Percentiles rank a stretch among this genome's conserved stretches.
Conservation (phyloP, 78 protist species). For the Chrysochromulina parva region DNA sequence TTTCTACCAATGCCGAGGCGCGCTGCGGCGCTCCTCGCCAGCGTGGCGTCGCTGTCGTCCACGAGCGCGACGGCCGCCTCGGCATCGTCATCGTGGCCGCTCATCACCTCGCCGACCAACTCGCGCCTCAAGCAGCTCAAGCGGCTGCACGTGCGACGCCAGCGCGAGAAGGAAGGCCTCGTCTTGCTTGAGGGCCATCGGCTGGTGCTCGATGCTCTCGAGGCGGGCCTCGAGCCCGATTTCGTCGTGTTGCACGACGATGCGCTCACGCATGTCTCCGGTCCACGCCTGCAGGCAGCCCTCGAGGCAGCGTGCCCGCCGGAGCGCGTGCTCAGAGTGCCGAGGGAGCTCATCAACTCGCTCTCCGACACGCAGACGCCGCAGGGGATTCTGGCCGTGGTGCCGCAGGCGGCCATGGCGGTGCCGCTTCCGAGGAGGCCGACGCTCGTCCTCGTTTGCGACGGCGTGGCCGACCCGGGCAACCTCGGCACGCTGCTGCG, state of each 20-base stretch:
- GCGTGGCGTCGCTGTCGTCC: no score
- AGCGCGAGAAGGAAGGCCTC: background rate
- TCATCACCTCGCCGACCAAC: background rate
- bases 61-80: no score
- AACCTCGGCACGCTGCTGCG: conserved; percentile 12
- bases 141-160: background rate
- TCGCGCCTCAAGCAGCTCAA: background rate
- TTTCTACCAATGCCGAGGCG: no score
- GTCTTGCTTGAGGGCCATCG: background rate
- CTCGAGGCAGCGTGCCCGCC: background rate
- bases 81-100: no score
- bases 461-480: background rate
- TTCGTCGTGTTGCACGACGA: background rate
- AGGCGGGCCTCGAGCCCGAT: background rate
- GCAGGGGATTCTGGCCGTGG: background rate
- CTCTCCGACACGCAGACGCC: background rate
- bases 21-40: no score
- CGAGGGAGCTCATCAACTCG: no score
- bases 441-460: background rate
- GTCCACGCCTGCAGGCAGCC: no score
- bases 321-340: no score
- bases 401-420: background rate
- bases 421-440: background rate
- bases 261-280: no score
- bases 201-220: background rate